Evolutionary conservation across 78 protist genomes (phyloP).

Genomic region (Salpingoeca rosetta): DNA sequence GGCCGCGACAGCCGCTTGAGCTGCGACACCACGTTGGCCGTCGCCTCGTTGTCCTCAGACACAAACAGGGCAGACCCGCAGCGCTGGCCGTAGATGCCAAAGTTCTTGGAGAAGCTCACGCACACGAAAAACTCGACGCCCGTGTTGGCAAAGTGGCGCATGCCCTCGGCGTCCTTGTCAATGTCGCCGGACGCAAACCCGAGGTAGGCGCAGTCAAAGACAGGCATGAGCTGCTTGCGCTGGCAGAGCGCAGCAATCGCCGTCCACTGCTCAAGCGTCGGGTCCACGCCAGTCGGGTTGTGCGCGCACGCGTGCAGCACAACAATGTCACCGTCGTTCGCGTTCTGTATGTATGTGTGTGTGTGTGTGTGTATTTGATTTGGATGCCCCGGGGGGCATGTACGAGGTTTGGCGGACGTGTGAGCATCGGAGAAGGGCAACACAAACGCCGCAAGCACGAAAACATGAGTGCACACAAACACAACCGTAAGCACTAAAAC

Average conservation of each 20-base stretch:
- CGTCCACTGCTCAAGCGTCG: slow-evolving; percentile 87
- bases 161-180: slow-evolving; percentile 76
- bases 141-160: slow-evolving; percentile 41
- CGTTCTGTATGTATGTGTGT: too few species aligned
- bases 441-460: neutral
- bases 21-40: slow-evolving; percentile 60
- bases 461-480: too few species aligned
- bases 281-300: slow-evolving; percentile 99
- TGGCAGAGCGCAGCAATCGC: slow-evolving; percentile 31
- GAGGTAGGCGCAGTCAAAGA: slow-evolving; percentile 97
- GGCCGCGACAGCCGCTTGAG: slow-evolving; percentile 74
- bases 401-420: neutral
- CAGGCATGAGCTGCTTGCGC: slow-evolving; percentile 34
- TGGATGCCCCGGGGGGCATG: neutral
- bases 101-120: slow-evolving; percentile 93
- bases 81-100: slow-evolving; percentile 94
- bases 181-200: slow-evolving; percentile 94
- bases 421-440: slow-evolving; percentile 14
- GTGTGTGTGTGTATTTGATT: too few species aligned
- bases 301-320: slow-evolving; percentile 97
- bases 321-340: slow-evolving; percentile 56
- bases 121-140: slow-evolving; percentile 37
- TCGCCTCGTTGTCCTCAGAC: slow-evolving; percentile 26
- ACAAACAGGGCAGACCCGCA: slow-evolving; percentile 46
- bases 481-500: too few species aligned